These are phyloP conservation scores for Yarrowia yakushimensis DNA, from an alignment of 805 yeast species.

Conservation along the genomic window DNA sequence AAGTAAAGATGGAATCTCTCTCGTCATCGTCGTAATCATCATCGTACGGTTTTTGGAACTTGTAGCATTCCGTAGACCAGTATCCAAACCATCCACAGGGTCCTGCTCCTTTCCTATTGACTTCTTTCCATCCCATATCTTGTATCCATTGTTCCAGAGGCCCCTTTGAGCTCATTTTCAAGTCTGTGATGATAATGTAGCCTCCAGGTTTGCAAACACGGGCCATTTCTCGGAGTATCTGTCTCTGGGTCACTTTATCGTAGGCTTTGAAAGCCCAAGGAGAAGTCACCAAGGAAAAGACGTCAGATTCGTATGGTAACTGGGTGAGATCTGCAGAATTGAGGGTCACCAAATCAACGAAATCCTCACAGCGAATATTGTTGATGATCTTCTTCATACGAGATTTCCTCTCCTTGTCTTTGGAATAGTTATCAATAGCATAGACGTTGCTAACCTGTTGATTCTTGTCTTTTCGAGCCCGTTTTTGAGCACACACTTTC, in stretches of 20 bases:
- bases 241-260: constrained; percentile 12
- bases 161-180: constrained; percentile 1
- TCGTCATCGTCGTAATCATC: constrained; percentile 5
- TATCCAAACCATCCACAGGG: constrained; percentile 24
- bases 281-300: constrained; percentile 6
- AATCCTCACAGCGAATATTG: background rate
- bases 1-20: background rate
- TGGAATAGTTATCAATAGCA: constrained; percentile 10
- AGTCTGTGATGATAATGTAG: constrained; percentile 5
- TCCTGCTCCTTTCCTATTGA: constrained; percentile 10
- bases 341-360: background rate
- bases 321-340: background rate
- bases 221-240: constrained; percentile 18
- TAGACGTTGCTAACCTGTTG: background rate
- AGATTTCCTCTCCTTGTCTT: constrained; percentile 5
- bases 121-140: constrained; percentile 23
- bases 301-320: background rate
- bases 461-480: background rate
- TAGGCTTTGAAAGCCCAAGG: constrained; percentile 1
- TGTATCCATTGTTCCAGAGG: constrained; percentile 8
- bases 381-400: constrained; percentile 17
- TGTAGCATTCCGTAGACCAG: constrained; percentile 19
- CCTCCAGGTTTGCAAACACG: constrained; percentile 22
- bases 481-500: constrained; percentile 11
- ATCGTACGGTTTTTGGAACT: constrained; percentile 10